These are phyloP conservation scores for Daldinia bambusicola DNA, from an alignment of 495 filamentous ascomycete species.

Conservation along the genomic window DNA sequence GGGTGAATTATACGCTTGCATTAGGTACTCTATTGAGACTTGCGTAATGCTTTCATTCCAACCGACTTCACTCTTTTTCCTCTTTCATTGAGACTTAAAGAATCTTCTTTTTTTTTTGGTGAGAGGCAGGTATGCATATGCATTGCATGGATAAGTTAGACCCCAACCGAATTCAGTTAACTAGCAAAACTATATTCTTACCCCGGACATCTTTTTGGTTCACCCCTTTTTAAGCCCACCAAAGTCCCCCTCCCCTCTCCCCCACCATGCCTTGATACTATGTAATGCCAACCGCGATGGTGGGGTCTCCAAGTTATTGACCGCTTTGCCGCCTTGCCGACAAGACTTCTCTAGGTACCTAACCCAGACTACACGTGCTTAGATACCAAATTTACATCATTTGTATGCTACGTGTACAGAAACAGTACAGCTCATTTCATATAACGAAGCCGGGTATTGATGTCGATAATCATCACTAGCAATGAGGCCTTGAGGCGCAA, in stretches of 20 bases:
- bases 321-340: conserved; percentile 39
- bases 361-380: conserved; percentile 4
- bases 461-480: neutral
- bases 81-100: neutral
- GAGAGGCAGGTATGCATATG: neutral
- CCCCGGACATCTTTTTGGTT: neutral
- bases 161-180: conserved; percentile 14
- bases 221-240: conserved; percentile 22
- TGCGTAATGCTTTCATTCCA: neutral
- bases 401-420: conserved; percentile 2
- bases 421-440: neutral
- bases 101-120: neutral
- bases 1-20: no score
- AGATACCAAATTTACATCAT: conserved; percentile 12
- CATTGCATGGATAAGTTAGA: neutral
- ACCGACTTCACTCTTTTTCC: neutral
- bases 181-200: conserved; percentile 2
- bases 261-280: conserved; percentile 30
- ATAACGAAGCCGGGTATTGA: neutral
- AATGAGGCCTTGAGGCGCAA: neutral
- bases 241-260: conserved; percentile 32
- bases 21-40: neutral
- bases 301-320: conserved; percentile 31
- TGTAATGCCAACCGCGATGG: conserved; percentile 38
- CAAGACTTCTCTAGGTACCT: conserved; percentile 8